Evolutionary conservation across 2,329 filamentous ascomycete species (phyloP).

Genomic region (Trichoderma polysporum): DNA sequence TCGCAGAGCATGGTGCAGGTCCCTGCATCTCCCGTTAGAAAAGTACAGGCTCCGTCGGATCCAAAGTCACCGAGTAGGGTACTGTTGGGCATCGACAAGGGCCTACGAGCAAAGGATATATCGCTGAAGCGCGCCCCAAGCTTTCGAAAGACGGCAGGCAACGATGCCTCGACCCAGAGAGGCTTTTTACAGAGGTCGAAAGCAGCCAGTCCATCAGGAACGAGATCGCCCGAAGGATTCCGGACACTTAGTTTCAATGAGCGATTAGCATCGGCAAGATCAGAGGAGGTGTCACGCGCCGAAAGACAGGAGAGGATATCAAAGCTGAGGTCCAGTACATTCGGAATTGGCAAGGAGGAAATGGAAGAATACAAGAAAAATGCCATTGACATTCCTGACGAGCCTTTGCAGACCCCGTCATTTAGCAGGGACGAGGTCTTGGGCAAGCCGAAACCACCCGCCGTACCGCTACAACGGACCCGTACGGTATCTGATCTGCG

Average conservation of each 20-base stretch:
- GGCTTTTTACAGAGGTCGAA: slow-evolving; percentile 48
- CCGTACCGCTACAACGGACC: slow-evolving; percentile 42
- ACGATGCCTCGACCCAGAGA: slow-evolving; percentile 24
- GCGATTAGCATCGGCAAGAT: slow-evolving; percentile 70
- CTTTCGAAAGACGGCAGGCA: slow-evolving; percentile 33
- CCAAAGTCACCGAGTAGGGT: slow-evolving; percentile 77
- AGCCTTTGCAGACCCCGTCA: slow-evolving; percentile 47
- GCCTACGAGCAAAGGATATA: slow-evolving; percentile 74
- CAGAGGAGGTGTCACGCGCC: slow-evolving; percentile 51
- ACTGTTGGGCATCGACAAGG: slow-evolving; percentile 85
- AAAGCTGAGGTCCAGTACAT: slow-evolving; percentile 54
- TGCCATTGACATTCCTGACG: slow-evolving; percentile 55
- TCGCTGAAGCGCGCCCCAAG: slow-evolving; percentile 74
- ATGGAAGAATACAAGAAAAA: slow-evolving; percentile 59
- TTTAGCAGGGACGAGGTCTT: slow-evolving; percentile 66
- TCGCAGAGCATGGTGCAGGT: slow-evolving; percentile 61
- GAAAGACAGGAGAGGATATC: slow-evolving; percentile 55
- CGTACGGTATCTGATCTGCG: slow-evolving; percentile 41
- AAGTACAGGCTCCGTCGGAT: slow-evolving; percentile 49
- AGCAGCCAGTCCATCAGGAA: slow-evolving; percentile 35
- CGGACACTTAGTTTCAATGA: slow-evolving; percentile 73
- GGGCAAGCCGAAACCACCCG: slow-evolving; percentile 30
- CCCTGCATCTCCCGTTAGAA: slow-evolving; percentile 69
- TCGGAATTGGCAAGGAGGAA: slow-evolving; percentile 57
- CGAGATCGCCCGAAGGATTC: slow-evolving; percentile 31